Evolutionary conservation across 73 alveolate species (phyloP), one percentile per base, ranked within the genome.

Genomic region (Paraurostyla sp.): DNA sequence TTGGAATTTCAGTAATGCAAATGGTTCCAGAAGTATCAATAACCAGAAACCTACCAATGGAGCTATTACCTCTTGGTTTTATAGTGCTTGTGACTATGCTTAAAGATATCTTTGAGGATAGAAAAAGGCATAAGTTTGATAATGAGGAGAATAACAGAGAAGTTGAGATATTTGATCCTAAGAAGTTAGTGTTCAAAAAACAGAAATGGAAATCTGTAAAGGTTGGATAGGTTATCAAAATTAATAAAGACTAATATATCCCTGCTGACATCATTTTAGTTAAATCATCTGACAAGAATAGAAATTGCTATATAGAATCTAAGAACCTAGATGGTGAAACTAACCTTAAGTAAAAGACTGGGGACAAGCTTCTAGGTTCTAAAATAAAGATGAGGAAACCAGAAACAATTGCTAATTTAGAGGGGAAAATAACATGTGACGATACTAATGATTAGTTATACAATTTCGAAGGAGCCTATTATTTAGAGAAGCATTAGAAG

Each of bases 261-360:
- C 92, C 93, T 0, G 92, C 90, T 0, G 93, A 86, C 46, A 41
- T 91, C n/a, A 51, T 91, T 29, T 75, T 87, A 27, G 75, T 92
- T 0, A 85, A 86, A 42, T 75, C 91, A 16, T 36, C 71, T 9
- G 91, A 83, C 59, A 11, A 68, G n/a, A 29, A 51, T 29, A 84
- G 93, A 0, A 81, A 91, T 30, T 95, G 99, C 92, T 98, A 90
- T 68, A 95, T 98, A 40, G 99, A 97, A 85, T 97, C 99, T 18
- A 98, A 98, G 59, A 97, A 98, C 57, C 88, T 98, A 49, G 99
- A 98, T 89, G 99, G 99, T 32, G 99, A 98, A 87, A 97, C 98
- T 68, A 98, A 97, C 76, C 91, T 98, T 80, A 98, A 98, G 89
- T 88, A 92, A 52, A 98, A 98, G 78, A 57, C 85, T 22, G 91